Percentiles rank a stretch among this genome's conserved stretches.
Evolutionary conservation across 2,329 filamentous ascomycete species (phyloP).

Genomic region (Sporothrix brunneoviolacea): DNA sequence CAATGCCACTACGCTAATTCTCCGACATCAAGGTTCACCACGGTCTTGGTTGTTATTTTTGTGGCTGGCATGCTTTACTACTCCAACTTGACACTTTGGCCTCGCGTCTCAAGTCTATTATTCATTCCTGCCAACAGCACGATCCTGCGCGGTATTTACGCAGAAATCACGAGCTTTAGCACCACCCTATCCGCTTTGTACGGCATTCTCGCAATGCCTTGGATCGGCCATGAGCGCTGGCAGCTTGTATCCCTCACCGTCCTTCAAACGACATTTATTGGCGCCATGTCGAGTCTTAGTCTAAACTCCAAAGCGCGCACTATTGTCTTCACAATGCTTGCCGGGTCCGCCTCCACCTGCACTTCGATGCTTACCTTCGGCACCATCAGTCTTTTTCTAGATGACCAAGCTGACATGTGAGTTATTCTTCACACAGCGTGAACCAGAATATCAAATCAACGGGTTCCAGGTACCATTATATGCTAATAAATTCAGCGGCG

Average conservation of each 20-base stretch:
- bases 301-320: constrained; percentile 27
- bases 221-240: constrained; percentile 23
- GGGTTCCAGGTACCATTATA: too few species aligned
- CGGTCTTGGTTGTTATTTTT: constrained; percentile 17
- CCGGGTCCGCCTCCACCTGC: constrained; percentile 23
- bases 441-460: too few species aligned
- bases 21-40: constrained; percentile 15
- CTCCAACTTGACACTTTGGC: constrained; percentile 22
- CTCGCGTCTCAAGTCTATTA: constrained; percentile 21
- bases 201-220: constrained; percentile 23
- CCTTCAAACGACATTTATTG: constrained; percentile 27
- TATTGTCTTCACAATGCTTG: constrained; percentile 25
- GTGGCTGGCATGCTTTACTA: constrained; percentile 24
- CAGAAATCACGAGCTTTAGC: constrained; percentile 20
- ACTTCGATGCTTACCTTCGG: constrained; percentile 26
- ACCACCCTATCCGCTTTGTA: constrained; percentile 22
- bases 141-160: constrained; percentile 22
- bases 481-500: constrained; percentile 17
- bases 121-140: constrained; percentile 21
- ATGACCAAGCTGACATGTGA: constrained; percentile 28
- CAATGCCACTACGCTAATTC: too few species aligned
- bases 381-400: constrained; percentile 28
- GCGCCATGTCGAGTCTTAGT: constrained; percentile 26
- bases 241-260: constrained; percentile 26
- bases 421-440: too few species aligned